These are phyloP conservation scores for Salvia splendens DNA, from an alignment of 257 asterid species.

Conservation along the genomic window DNA sequence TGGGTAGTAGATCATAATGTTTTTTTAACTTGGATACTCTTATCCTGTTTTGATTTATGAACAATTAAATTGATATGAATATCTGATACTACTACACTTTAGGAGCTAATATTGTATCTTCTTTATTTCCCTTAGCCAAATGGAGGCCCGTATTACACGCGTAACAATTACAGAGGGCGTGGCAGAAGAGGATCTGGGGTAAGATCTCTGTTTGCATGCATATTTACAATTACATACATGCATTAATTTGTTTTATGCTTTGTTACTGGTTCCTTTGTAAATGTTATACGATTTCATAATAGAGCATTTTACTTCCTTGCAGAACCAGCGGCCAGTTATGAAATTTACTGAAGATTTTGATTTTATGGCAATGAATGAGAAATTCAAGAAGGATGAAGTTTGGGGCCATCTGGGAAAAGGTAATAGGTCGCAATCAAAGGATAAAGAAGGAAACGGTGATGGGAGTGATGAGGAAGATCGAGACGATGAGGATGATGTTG, in stretches of 20 bases:
- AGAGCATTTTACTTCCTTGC: constrained; percentile 28
- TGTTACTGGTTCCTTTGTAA: too few species aligned
- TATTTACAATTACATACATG: too few species aligned
- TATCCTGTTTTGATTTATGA: not conserved
- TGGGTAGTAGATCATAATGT: not conserved
- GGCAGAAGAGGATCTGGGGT: constrained; percentile 92
- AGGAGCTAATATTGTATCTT: constrained; percentile 31
- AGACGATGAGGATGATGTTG: constrained; percentile 53
- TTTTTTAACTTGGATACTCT: constrained; percentile 6
- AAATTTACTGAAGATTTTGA: constrained; percentile 93
- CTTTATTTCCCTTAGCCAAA: constrained; percentile 48
- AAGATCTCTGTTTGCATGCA: not conserved
- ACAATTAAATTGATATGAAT: too few species aligned
- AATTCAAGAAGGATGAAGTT: constrained; percentile 94
- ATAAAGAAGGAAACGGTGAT: constrained; percentile 53
- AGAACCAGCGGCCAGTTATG: constrained; percentile 65
- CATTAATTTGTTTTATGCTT: too few species aligned
- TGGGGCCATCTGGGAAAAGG: constrained; percentile 96
- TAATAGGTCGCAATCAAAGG: constrained; percentile 45
- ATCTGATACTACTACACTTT: too few species aligned
- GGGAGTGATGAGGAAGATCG: constrained; percentile 52
- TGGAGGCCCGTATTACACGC: constrained; percentile 62
- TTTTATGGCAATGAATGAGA: constrained; percentile 95
- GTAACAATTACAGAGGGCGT: constrained; percentile 79
- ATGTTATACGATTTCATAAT: not conserved